Evolutionary conservation across 192 early-diverging fungal species (phyloP).

Genomic region (Rhizoclosmatium globosum): DNA sequence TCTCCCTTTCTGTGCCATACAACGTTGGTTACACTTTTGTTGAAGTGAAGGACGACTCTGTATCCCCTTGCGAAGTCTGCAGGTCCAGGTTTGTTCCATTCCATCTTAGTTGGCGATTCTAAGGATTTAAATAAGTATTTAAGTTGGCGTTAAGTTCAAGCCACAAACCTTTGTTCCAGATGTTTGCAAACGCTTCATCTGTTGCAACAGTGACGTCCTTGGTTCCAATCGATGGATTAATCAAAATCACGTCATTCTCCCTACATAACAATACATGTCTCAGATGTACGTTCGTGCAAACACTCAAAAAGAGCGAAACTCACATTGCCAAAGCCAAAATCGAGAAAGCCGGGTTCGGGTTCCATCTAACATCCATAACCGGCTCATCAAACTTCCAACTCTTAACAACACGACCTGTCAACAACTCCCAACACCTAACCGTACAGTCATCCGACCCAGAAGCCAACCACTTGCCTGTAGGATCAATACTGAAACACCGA

Average conservation of each 20-base stretch:
- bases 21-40: conserved; percentile 72
- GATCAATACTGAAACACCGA: conserved; percentile 87
- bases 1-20: conserved; percentile 97
- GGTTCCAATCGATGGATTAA: conserved; percentile 32
- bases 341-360: conserved; percentile 79
- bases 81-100: conserved; percentile 47
- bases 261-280: conserved; percentile 34
- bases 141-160: neutral
- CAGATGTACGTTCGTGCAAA: too few species aligned
- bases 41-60: conserved; percentile 15
- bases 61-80: conserved; percentile 9
- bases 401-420: conserved; percentile 85
- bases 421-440: conserved; percentile 90
- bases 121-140: neutral
- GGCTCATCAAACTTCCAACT: conserved; percentile 76
- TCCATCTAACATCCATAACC: conserved; percentile 87
- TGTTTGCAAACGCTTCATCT: conserved; percentile 37
- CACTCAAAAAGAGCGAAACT: conserved; percentile 21
- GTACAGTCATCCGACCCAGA: conserved; percentile 93
- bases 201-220: conserved; percentile 41
- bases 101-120: conserved; percentile 17
- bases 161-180: conserved; percentile 32
- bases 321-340: conserved; percentile 78
- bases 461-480: conserved; percentile 87
- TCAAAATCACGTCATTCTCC: conserved; percentile 52